phyloP scores from a whole-genome alignment of 2,329 filamentous ascomycete species.

The Didymosphaeria variabile region DNA sequence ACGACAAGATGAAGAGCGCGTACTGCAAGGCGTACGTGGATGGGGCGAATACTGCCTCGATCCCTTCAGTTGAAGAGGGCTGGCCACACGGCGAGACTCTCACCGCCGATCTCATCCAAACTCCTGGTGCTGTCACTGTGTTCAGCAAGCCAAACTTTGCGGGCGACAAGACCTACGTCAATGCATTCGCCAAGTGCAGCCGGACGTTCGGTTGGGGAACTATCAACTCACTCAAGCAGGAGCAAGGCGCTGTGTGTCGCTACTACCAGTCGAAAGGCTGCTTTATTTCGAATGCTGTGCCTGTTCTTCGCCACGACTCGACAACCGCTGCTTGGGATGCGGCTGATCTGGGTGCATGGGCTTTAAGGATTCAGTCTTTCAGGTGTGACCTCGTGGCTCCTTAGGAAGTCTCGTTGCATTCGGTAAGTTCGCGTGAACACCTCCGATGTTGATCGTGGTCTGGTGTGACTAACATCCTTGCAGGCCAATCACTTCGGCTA shows the following conservation, averaged over 20 bases:
- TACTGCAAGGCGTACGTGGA: not conserved
- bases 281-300: constrained; percentile 4
- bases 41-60: not conserved
- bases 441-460: no score
- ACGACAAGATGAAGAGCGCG: not conserved
- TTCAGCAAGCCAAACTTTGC: constrained; percentile 6
- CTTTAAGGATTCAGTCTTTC: constrained; percentile 6
- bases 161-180: not conserved
- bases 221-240: constrained; percentile 10
- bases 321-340: not conserved
- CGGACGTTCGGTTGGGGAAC: not conserved
- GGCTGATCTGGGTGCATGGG: constrained; percentile 8
- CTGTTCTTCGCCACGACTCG: constrained; percentile 5
- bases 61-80: no score
- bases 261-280: constrained; percentile 7
- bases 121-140: not conserved
- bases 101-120: not conserved
- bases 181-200: constrained; percentile 6
- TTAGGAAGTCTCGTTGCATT: not conserved
- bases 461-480: no score
- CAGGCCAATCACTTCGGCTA: no score
- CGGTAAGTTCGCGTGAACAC: not conserved
- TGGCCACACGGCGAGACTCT: not conserved
- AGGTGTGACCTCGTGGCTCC: not conserved
- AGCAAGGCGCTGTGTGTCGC: constrained; percentile 8